Evolutionary conservation across 768 basidiomycete species (phyloP).

Genomic region (Pleurotus sapidus): DNA sequence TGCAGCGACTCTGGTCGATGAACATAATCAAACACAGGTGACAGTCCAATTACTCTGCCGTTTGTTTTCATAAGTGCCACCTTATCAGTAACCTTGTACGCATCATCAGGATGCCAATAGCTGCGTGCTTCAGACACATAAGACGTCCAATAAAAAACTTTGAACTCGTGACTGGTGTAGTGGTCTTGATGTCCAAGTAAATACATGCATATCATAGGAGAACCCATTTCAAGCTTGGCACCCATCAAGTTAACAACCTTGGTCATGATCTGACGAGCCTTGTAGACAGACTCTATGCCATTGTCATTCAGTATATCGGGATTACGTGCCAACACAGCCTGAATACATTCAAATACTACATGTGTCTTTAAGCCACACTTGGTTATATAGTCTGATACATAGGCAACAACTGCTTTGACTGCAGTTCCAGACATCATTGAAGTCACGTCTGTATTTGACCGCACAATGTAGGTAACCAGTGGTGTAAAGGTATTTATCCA

Average conservation of each 20-base stretch:
- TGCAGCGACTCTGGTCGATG: slow-evolving; percentile 18
- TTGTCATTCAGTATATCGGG: slow-evolving; percentile 8
- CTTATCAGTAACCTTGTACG: no score
- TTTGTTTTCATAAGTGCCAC: no score
- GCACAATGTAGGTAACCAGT: background rate
- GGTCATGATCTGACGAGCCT: slow-evolving; percentile 19
- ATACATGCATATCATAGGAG: slow-evolving; percentile 19
- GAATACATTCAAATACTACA: slow-evolving; percentile 19
- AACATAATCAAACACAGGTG: slow-evolving; percentile 23
- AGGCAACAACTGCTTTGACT: slow-evolving; percentile 21
- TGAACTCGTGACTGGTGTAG: slow-evolving; percentile 27
- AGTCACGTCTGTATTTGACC: no score
- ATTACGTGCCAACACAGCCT: slow-evolving; percentile 16
- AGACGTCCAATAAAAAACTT: background rate
- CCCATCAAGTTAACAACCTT: slow-evolving; percentile 25
- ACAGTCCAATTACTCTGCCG: slow-evolving; percentile 13
- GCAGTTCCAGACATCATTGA: slow-evolving; percentile 21
- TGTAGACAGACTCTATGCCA: slow-evolving; percentile 1
- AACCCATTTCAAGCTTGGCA: slow-evolving; percentile 25
- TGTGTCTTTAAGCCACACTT: slow-evolving; percentile 22
- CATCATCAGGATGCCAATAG: no score
- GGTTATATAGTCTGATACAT: slow-evolving; percentile 27
- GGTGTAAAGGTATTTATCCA: background rate
- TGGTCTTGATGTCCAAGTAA: slow-evolving; percentile 18
- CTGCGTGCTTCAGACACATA: no score